Base-by-base conservation (phyloP, 768 basidiomycete species). In the Psilocybe tampanensis region DNA sequence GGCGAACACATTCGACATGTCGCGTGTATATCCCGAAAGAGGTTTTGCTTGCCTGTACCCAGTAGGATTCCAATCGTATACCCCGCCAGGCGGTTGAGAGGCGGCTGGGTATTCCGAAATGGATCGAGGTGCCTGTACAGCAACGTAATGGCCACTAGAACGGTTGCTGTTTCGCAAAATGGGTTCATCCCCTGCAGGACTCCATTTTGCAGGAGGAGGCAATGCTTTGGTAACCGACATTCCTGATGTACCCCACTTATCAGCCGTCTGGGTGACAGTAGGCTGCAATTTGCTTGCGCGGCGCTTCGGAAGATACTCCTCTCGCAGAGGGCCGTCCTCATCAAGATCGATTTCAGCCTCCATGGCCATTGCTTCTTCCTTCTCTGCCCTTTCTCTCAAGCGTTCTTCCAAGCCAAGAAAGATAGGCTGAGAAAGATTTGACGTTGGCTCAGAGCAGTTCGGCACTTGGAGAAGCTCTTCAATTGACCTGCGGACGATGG, bases 141-240 rank as follows among this genome's bases (percentile, higher is more conserved):
- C 88, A 42, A 88, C 74, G 56, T 91, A 91, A 42, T 85, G 80
- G 2, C 81, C 83, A 54, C 73, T 81, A 41, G 69, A 68, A 51
- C 85, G 76, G 62, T 77, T 80, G 52, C 75, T 72, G 51, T 82
- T 78, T 32, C 85, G 80, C 26, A 82, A 70, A 55, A 92, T 82
- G 17, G 88, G 90, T 62, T 91, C 90, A 63, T 90, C 89, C n/a
- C 80, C 87, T 12, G 85, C 80, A 47, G 90, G 90, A 65, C 89
- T 90, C 90, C 90, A 92, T 69, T 86, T 86, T 2, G 90, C 85
- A 21, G 90, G 90, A 21, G 90, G 88, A 44, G 89, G 89, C 17
- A 91, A 68, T 12, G 64, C 34, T 39, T 77, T 78, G 32, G 72
- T 65, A 15, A 68, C 42, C 47, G 56, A 44, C 47, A 49, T 52